phyloP scores from a whole-genome alignment of 441 rosid species.

The Biscutella laevigata region DNA sequence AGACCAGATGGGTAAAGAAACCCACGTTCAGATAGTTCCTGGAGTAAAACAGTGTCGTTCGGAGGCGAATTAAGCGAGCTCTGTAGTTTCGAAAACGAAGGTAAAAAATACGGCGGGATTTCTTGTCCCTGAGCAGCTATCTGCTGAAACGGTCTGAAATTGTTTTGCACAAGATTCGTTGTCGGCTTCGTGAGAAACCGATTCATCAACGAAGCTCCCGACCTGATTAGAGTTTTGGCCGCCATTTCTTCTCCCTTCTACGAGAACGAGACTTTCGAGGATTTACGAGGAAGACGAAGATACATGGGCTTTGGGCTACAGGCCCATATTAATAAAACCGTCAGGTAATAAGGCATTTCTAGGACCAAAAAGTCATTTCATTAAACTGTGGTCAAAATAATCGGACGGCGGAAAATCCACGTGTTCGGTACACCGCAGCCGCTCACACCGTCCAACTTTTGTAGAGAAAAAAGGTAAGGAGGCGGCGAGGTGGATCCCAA shows the following conservation, averaged over 20 bases:
- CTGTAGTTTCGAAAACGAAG: conserved; percentile 47
- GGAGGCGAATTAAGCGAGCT: conserved; percentile 27
- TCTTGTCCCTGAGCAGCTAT: conserved; percentile 27
- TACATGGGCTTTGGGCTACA: conserved; percentile 14
- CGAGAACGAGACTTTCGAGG: conserved; percentile 4
- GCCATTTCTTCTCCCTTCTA: conserved; percentile 40
- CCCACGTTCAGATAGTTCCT: conserved; percentile 28
- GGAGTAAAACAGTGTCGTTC: conserved; percentile 28
- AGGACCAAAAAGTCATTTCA: neutral
- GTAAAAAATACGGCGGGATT: conserved; percentile 46
- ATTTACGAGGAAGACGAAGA: neutral
- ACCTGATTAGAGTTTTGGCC: conserved; percentile 54
- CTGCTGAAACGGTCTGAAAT: conserved; percentile 19
- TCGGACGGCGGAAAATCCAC: conserved; percentile 20
- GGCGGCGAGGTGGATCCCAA: conserved; percentile 37
- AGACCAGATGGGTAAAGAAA: conserved; percentile 54
- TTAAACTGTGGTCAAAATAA: neutral
- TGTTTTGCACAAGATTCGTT: conserved; percentile 24
- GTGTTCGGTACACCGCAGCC: neutral
- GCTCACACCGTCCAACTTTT: conserved; percentile 35
- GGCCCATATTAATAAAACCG: too few relatives aligned
- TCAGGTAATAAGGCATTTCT: too few relatives aligned
- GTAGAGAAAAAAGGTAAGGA: conserved; percentile 4
- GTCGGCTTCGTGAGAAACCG: conserved; percentile 38
- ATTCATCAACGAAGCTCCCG: conserved; percentile 56